Evolutionary conservation across 139 green algal genomes (phyloP).

Genomic region (Diplosphaera chodatii): DNA sequence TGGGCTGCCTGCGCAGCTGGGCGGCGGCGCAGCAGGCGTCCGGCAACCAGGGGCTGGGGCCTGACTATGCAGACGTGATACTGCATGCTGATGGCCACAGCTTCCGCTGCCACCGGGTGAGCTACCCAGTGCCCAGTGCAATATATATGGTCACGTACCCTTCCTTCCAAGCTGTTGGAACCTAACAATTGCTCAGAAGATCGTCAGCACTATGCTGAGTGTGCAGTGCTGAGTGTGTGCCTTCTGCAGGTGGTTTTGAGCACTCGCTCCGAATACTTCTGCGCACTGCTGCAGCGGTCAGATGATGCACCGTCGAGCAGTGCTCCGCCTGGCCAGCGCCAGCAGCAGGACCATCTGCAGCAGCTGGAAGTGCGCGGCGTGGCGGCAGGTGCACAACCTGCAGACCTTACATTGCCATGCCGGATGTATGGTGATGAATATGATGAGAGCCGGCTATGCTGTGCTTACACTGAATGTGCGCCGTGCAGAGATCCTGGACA

Average conservation of each 20-base stretch:
- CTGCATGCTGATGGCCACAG: not conserved
- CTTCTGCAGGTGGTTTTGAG: conserved; percentile 10
- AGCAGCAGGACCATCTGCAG: not conserved
- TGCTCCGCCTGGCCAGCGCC: not conserved
- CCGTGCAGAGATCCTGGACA: conserved; percentile 2
- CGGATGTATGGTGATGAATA: too few relatives aligned
- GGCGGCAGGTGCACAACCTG: not conserved
- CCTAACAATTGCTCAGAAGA: too few relatives aligned
- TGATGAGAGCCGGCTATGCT: too few relatives aligned
- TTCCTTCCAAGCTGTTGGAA: too few relatives aligned
- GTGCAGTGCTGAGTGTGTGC: too few relatives aligned
- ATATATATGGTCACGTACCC: too few relatives aligned
- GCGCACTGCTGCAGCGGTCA: conserved; percentile 9
- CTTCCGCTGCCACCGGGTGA: conserved; percentile 16
- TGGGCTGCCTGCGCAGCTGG: conserved; percentile 1
- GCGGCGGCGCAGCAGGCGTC: not conserved
- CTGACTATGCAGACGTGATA: conserved; percentile 20
- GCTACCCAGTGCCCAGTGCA: too few relatives aligned
- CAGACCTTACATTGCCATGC: too few relatives aligned
- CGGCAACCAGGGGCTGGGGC: not conserved
- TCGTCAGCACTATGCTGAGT: too few relatives aligned
- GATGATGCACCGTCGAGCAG: not conserved
- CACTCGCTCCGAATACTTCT: conserved; percentile 21
- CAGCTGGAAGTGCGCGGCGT: not conserved
- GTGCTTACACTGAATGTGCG: too few relatives aligned